Evolutionary conservation across 2,329 filamentous ascomycete species (phyloP).

Genomic region (Pyricularia sp.): DNA sequence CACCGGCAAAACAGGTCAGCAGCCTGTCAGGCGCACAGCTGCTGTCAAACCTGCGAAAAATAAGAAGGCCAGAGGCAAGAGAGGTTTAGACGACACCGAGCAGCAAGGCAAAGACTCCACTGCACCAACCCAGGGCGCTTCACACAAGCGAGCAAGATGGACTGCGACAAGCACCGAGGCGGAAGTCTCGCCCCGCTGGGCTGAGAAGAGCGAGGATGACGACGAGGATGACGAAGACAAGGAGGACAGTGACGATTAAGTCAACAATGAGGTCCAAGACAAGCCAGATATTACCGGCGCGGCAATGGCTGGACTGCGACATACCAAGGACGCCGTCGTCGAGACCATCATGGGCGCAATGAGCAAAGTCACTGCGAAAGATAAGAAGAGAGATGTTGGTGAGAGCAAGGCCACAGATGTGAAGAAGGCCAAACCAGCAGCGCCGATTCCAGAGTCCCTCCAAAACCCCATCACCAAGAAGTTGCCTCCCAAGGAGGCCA

Average conservation of each 20-base stretch:
- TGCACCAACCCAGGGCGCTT: background rate
- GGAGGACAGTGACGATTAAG: background rate
- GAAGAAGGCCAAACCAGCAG: background rate
- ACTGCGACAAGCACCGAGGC: background rate
- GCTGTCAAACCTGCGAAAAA: background rate
- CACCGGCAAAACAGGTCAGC: background rate
- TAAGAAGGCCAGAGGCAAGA: background rate
- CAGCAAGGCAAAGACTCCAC: background rate
- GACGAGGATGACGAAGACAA: background rate
- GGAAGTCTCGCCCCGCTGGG: background rate
- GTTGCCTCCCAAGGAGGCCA: background rate
- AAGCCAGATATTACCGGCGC: background rate
- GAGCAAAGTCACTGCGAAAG: background rate
- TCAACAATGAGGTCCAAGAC: background rate
- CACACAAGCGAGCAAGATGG: background rate
- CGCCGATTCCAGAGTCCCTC: background rate
- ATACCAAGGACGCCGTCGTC: background rate
- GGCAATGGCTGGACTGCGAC: background rate
- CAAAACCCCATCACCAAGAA: background rate
- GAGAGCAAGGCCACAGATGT: background rate
- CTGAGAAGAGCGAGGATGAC: background rate
- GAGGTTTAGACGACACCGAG: background rate
- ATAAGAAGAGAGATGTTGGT: background rate
- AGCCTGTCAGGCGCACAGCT: background rate
- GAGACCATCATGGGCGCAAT: background rate